Conservation (phyloP, 2,329 filamentous ascomycete genomes). For the Tolypocladium cylindrosporum region DNA sequence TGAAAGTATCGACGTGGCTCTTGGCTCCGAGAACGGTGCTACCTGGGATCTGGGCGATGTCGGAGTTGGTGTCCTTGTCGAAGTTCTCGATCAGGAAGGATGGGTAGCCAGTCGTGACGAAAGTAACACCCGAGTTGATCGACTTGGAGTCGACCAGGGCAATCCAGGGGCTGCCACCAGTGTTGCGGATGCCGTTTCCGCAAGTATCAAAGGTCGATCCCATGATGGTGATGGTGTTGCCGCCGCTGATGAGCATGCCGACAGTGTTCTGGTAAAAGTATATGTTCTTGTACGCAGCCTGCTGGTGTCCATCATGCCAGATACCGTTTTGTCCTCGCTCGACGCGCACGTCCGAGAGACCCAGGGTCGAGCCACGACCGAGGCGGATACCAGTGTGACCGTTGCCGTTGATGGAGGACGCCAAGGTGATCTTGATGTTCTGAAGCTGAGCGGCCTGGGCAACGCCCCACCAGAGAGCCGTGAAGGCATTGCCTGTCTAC, state of each 20-base stretch:
- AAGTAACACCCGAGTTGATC: slow-evolving; percentile 29
- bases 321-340: slow-evolving; percentile 32
- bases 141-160: slow-evolving; percentile 29
- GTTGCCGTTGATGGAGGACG: slow-evolving; percentile 19
- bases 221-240: slow-evolving; percentile 28
- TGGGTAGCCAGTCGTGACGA: slow-evolving; percentile 24
- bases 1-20: slow-evolving; percentile 28
- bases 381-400: slow-evolving; percentile 32
- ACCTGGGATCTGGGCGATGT: slow-evolving; percentile 22
- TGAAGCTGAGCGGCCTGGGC: slow-evolving; percentile 31
- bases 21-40: slow-evolving; percentile 17
- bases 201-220: slow-evolving; percentile 29
- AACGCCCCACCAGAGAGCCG: slow-evolving; percentile 33
- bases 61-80: slow-evolving; percentile 26
- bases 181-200: slow-evolving; percentile 25
- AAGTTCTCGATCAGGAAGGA: slow-evolving; percentile 34
- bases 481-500: slow-evolving; percentile 18
- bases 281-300: slow-evolving; percentile 32
- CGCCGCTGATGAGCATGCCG: slow-evolving; percentile 18
- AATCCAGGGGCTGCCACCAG: slow-evolving; percentile 27
- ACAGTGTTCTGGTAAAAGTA: slow-evolving; percentile 32
- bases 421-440: slow-evolving; percentile 32
- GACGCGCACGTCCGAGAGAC: slow-evolving; percentile 28
- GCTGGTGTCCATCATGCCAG: slow-evolving; percentile 31
- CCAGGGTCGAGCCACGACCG: slow-evolving; percentile 29